Evolutionary conservation across 2,329 filamentous ascomycete species (phyloP).

Genomic region (Sarocladiaceae sp.): DNA sequence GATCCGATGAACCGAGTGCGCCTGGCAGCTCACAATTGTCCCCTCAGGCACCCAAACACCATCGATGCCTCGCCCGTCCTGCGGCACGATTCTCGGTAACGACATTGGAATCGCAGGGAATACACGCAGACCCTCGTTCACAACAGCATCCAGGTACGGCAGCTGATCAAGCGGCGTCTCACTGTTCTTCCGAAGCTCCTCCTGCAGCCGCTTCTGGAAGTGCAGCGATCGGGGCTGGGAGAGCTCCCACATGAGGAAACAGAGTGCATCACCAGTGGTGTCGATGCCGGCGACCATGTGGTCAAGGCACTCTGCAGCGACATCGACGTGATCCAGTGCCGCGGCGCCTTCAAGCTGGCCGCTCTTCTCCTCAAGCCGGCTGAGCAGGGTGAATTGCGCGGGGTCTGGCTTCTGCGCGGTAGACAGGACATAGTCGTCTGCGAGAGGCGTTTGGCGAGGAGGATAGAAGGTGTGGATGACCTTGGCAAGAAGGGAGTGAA

Average conservation of each 20-base stretch:
- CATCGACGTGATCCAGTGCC: conserved; percentile 44
- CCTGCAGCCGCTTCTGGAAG: conserved; percentile 45
- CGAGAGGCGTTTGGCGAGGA: conserved; percentile 11
- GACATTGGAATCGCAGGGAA: conserved; percentile 63
- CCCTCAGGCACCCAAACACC: conserved; percentile 45
- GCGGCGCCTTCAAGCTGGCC: conserved; percentile 14
- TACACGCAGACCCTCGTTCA: conserved; percentile 25
- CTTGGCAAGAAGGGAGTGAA: conserved; percentile 35
- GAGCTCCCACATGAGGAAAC: conserved; percentile 66
- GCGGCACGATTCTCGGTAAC: conserved; percentile 53
- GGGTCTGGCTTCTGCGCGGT: conserved; percentile 12
- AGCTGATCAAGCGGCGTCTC: conserved; percentile 34
- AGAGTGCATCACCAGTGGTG: conserved; percentile 63
- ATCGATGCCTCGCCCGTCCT: conserved; percentile 48
- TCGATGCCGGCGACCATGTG: conserved; percentile 69
- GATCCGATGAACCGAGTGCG: conserved; percentile 53
- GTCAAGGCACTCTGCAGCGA: conserved; percentile 63
- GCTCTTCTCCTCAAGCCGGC: conserved; percentile 14
- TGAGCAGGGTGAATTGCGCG: conserved; percentile 12
- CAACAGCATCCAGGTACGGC: conserved; percentile 12
- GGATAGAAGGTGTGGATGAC: conserved; percentile 7
- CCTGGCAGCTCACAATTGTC: conserved; percentile 55
- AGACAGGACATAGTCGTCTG: conserved; percentile 11
- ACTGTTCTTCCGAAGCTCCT: conserved; percentile 42
- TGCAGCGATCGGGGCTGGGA: conserved; percentile 49